These are phyloP conservation scores for Rhizophora mangle DNA, from an alignment of 345 rosid genomes.

Conservation along the genomic window DNA sequence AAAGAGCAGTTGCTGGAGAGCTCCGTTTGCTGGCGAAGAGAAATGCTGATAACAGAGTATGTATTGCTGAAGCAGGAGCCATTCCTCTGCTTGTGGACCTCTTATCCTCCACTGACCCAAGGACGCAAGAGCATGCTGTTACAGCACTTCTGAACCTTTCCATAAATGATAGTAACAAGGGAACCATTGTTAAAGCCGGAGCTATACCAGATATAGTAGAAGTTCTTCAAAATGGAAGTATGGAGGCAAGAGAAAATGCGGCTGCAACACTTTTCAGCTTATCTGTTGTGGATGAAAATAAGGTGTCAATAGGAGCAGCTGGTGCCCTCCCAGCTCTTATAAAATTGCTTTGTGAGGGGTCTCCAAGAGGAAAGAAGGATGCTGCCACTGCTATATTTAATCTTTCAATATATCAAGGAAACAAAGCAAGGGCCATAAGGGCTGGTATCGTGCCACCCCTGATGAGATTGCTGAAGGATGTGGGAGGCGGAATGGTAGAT, in stretches of 20 bases:
- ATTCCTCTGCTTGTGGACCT: slow-evolving; percentile 87
- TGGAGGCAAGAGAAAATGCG: slow-evolving; percentile 98
- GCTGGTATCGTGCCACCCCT: slow-evolving; percentile 85
- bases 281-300: slow-evolving; percentile 93
- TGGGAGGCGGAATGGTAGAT: slow-evolving; percentile 95
- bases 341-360: slow-evolving; percentile 75
- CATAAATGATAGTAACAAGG: slow-evolving; percentile 87
- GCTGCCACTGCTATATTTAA: slow-evolving; percentile 98
- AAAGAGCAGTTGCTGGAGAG: slow-evolving; percentile 97
- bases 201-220: slow-evolving; percentile 92
- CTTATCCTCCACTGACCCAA: slow-evolving; percentile 70
- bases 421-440: slow-evolving; percentile 88
- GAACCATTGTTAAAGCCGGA: slow-evolving; percentile 85
- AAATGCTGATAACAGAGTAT: slow-evolving; percentile 89
- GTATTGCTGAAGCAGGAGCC: slow-evolving; percentile 94
- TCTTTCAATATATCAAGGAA: slow-evolving; percentile 90
- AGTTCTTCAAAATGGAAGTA: slow-evolving; percentile 82
- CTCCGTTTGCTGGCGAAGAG: slow-evolving; percentile 89
- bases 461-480: slow-evolving; percentile 71
- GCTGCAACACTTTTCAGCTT: slow-evolving; percentile 96
- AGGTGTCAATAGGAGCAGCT: slow-evolving; percentile 92
- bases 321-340: slow-evolving; percentile 95
- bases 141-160: slow-evolving; percentile 98
- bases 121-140: slow-evolving; percentile 95
- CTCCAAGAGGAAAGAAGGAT: slow-evolving; percentile 92